phyloP scores from a whole-genome alignment of 176 grass and related monocot genomes.

The Ensete glaucum region DNA sequence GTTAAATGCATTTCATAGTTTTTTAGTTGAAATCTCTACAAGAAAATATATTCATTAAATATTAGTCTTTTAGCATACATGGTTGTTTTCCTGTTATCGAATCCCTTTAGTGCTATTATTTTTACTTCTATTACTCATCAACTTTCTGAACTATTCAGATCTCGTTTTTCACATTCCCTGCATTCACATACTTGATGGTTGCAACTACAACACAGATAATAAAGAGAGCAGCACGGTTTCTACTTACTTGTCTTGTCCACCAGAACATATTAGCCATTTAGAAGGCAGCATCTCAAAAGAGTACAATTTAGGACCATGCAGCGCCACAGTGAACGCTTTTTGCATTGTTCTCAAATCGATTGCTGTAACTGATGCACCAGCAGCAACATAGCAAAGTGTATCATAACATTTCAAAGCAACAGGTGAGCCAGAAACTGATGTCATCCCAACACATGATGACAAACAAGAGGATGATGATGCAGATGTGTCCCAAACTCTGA shows the following conservation, averaged over 20 bases:
- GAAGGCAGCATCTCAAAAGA: constrained; percentile 78
- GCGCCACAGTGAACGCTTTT: constrained; percentile 51
- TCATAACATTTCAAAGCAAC: constrained; percentile 58
- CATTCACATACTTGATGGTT: not conserved
- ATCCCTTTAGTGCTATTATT: not conserved
- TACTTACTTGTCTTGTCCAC: constrained; percentile 66
- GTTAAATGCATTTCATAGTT: too few species aligned
- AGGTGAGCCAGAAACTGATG: constrained; percentile 37
- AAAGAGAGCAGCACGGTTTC: not conserved
- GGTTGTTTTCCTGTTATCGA: not conserved
- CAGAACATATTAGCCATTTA: constrained; percentile 72
- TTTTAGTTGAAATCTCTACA: too few species aligned
- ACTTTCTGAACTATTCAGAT: not conserved
- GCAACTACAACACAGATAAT: not conserved
- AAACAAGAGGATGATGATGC: constrained; percentile 39
- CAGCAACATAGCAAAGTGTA: constrained; percentile 61
- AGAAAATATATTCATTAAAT: too few species aligned
- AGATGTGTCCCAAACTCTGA: constrained; percentile 80
- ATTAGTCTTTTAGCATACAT: too few species aligned
- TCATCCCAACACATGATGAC: constrained; percentile 64
- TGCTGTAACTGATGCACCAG: constrained; percentile 44
- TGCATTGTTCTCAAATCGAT: constrained; percentile 82
- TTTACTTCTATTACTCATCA: not conserved
- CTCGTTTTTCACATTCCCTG: not conserved
- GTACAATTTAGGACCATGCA: constrained; percentile 39